Conservation (phyloP, 768 basidiomycete genomes). For the Serendipita sp. region DNA sequence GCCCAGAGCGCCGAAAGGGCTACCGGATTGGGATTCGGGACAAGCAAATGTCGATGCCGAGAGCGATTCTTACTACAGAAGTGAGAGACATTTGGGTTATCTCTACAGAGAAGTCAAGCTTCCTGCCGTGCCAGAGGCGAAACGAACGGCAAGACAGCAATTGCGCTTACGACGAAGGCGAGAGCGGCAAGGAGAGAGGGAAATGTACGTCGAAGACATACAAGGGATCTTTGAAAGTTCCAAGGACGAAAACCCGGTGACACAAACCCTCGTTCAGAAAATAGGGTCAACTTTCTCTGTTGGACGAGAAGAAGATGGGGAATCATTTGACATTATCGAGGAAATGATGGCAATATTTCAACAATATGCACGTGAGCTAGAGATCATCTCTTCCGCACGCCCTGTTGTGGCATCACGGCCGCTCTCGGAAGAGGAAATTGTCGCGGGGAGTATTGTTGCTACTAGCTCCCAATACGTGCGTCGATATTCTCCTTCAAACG, state of each 20-base stretch:
- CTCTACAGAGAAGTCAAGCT: slow-evolving; percentile 49
- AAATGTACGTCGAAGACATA: neutral
- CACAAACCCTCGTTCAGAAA: neutral
- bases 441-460: slow-evolving; percentile 57
- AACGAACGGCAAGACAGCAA: slow-evolving; percentile 13
- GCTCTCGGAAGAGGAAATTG: slow-evolving; percentile 61
- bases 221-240: no score
- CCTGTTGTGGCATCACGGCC: slow-evolving; percentile 21
- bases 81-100: slow-evolving; percentile 50
- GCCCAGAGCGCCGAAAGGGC: slow-evolving; percentile 23
- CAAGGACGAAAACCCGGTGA: neutral
- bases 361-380: slow-evolving; percentile 39
- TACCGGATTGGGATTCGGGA: slow-evolving; percentile 59
- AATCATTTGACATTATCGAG: neutral
- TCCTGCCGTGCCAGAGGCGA: slow-evolving; percentile 15
- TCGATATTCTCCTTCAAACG: slow-evolving; percentile 7
- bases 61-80: slow-evolving; percentile 45
- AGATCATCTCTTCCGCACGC: slow-evolving; percentile 34
- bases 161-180: slow-evolving; percentile 11
- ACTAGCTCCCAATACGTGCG: slow-evolving; percentile 41
- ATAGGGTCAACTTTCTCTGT: slow-evolving; percentile 3
- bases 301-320: neutral
- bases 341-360: slow-evolving; percentile 23
- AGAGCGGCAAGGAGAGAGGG: neutral
- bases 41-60: slow-evolving; percentile 27